A percentile compares a stretch with the other conserved stretches of the same genome.
Evolutionary conservation across 1,284 basidiomycete genomes (phyloP).

Genomic region (Malassezia equina): DNA sequence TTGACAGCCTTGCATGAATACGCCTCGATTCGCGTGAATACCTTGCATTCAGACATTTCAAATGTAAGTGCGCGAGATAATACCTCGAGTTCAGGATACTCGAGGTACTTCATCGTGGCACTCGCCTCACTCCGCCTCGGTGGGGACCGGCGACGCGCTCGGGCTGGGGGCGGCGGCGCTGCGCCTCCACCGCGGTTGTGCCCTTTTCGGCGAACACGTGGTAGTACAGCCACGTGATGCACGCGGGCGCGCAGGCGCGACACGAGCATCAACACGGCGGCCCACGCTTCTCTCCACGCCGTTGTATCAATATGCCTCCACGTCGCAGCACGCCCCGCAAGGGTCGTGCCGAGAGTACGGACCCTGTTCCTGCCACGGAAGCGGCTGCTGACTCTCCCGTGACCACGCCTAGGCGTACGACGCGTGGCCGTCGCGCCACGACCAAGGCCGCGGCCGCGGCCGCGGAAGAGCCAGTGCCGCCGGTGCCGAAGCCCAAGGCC

Average conservation of each 20-base stretch:
- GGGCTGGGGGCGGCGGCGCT: background rate
- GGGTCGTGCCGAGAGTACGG: slow-evolving; percentile 7
- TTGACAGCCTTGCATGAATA: slow-evolving; percentile 97
- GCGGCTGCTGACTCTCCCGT: slow-evolving; percentile 4
- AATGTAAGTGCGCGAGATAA: slow-evolving; percentile 67
- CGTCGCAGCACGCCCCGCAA: slow-evolving; percentile 17
- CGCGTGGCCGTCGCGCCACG: slow-evolving; percentile 9
- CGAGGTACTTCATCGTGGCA: slow-evolving; percentile 75
- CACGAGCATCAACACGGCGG: slow-evolving; percentile 9
- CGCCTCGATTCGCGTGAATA: slow-evolving; percentile 86
- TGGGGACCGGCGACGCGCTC: background rate
- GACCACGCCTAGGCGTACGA: slow-evolving; percentile 7
- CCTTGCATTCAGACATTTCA: slow-evolving; percentile 70
- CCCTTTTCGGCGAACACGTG: background rate
- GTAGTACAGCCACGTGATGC: slow-evolving; percentile 2
- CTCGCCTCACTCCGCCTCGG: background rate
- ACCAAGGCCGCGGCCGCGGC: slow-evolving; percentile 8
- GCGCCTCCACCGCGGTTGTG: background rate
- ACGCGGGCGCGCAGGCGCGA: slow-evolving; percentile 4
- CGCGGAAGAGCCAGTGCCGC: background rate
- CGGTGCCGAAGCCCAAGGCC: background rate
- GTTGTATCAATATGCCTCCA: slow-evolving; percentile 12
- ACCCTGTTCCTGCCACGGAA: background rate
- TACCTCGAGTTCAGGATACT: slow-evolving; percentile 66
- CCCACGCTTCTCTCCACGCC: background rate